Percentiles rank a stretch among this genome's conserved stretches.
phyloP scores from a whole-genome alignment of 805 yeast species.

The Ogataea trehaloabstinens region DNA sequence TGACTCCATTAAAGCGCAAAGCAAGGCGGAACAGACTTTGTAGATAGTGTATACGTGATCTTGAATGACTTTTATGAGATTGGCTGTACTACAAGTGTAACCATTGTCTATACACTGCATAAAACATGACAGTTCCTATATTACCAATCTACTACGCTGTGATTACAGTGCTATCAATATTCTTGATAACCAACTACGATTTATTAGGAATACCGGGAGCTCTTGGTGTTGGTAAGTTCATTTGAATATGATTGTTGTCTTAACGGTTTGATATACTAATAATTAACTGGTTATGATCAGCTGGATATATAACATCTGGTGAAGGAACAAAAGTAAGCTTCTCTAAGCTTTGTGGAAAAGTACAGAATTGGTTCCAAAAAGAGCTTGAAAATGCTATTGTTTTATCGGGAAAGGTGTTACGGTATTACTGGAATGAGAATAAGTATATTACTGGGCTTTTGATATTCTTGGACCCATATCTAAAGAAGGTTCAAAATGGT shows the following conservation, averaged over 20 bases:
- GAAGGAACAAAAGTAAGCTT: too few relatives aligned
- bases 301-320: slow-evolving; percentile 5
- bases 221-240: slow-evolving; percentile 3
- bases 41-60: too few relatives aligned
- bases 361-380: slow-evolving; percentile 1
- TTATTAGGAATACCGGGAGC: slow-evolving; percentile 10
- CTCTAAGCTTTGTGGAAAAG: too few relatives aligned
- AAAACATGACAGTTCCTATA: slow-evolving; percentile 10
- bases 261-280: not conserved
- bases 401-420: slow-evolving; percentile 1
- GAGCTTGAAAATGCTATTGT: not conserved
- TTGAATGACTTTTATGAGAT: too few relatives aligned
- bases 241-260: not conserved
- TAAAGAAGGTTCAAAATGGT: not conserved
- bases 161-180: slow-evolving; percentile 16
- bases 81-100: too few relatives aligned
- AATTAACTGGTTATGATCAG: not conserved
- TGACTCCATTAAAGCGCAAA: too few relatives aligned
- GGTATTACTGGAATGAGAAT: slow-evolving; percentile 14
- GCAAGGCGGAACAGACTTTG: too few relatives aligned
- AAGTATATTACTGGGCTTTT: slow-evolving; percentile 10
- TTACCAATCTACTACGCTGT: slow-evolving; percentile 17
- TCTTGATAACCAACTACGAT: slow-evolving; percentile 12
- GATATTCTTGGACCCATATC: slow-evolving; percentile 7
- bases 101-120: too few relatives aligned